These are phyloP conservation scores for Haplographium delicatum DNA, from an alignment of 495 filamentous ascomycete species.

Conservation along the genomic window DNA sequence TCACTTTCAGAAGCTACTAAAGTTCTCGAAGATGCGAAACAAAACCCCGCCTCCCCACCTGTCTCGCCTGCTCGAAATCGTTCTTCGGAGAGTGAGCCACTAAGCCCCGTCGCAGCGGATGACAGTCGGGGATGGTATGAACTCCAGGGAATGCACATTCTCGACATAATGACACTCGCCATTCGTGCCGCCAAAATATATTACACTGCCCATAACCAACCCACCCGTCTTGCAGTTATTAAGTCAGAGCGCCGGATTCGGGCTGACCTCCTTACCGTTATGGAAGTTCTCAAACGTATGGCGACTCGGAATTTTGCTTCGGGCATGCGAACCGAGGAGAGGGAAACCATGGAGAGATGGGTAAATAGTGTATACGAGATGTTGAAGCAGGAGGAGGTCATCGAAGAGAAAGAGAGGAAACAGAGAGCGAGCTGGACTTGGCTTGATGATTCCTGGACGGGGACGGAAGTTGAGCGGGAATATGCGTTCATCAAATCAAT, in stretches of 20 bases:
- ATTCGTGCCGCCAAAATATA: conserved; percentile 94
- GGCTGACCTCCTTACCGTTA: conserved; percentile 70
- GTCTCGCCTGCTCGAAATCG: conserved; percentile 5
- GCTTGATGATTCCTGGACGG: conserved; percentile 71
- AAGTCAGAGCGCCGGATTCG: conserved; percentile 78
- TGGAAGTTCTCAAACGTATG: conserved; percentile 88
- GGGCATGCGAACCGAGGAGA: conserved; percentile 72
- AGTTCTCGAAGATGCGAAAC: conserved; percentile 45
- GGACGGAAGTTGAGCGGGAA: conserved; percentile 69
- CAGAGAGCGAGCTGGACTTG: conserved; percentile 74
- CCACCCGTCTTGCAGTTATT: conserved; percentile 77
- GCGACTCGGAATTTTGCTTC: conserved; percentile 81
- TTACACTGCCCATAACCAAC: conserved; percentile 81
- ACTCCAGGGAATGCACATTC: conserved; percentile 82
- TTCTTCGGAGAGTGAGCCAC: conserved; percentile 11
- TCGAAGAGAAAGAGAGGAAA: conserved; percentile 66
- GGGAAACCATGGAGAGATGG: conserved; percentile 67
- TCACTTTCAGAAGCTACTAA: conserved; percentile 61
- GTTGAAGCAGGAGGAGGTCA: conserved; percentile 64
- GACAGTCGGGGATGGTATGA: conserved; percentile 65
- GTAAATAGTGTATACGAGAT: conserved; percentile 69
- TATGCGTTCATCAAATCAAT: conserved; percentile 71
- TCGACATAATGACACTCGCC: conserved; percentile 88
- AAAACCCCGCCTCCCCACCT: conserved; percentile 8
- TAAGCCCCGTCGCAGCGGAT: conserved; percentile 23